These are phyloP conservation scores for Diatrype stigma DNA, from an alignment of 2,329 filamentous ascomycete species.

Conservation along the genomic window DNA sequence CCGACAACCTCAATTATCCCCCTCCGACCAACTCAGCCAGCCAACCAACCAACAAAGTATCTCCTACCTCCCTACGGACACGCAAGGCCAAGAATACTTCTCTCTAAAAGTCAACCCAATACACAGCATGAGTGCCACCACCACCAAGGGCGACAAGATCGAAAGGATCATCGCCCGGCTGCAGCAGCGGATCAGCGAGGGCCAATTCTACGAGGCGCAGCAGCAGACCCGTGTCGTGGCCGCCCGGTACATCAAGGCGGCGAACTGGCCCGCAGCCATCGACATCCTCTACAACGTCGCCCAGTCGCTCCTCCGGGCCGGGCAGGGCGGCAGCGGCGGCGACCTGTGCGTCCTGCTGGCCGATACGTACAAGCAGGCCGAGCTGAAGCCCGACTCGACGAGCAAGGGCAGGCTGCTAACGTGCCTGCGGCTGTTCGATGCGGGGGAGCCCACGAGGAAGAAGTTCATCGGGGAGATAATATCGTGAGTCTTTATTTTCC, in stretches of 20 bases:
- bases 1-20: neutral
- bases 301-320: conserved; percentile 79
- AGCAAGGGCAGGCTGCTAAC: conserved; percentile 73
- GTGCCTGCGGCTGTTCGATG: conserved; percentile 74
- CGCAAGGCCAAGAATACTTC: too few species aligned
- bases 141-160: conserved; percentile 43
- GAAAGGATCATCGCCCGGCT: conserved; percentile 60
- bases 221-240: conserved; percentile 96
- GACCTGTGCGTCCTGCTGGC: conserved; percentile 84
- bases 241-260: conserved; percentile 84
- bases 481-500: conserved; percentile 43
- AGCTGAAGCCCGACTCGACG: conserved; percentile 69
- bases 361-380: conserved; percentile 86
- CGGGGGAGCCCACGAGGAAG: conserved; percentile 85
- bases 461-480: conserved; percentile 86
- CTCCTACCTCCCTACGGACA: too few species aligned
- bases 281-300: conserved; percentile 84
- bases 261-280: conserved; percentile 79
- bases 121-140: conserved; percentile 24
- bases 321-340: conserved; percentile 89
- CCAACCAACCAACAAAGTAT: too few species aligned
- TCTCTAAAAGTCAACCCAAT: too few species aligned
- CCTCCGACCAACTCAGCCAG: too few species aligned
- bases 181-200: conserved; percentile 83
- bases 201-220: conserved; percentile 96